Evolutionary conservation across 495 filamentous ascomycete species (phyloP).

Genomic region (Massariosphaeria phaeospora): DNA sequence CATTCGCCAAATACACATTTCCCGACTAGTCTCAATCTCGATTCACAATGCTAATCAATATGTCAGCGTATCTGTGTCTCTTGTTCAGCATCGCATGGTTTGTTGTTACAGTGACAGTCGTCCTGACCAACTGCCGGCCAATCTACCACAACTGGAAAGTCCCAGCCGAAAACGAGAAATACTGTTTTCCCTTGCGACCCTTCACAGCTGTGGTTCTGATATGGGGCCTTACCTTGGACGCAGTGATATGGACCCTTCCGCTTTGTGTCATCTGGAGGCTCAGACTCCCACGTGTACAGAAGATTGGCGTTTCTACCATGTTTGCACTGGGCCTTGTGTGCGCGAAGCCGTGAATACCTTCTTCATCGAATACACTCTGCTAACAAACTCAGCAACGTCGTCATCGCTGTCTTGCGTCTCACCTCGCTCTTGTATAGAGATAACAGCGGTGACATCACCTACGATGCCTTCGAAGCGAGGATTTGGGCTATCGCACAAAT

Average conservation of each 20-base stretch:
- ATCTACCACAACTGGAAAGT: conserved; percentile 13
- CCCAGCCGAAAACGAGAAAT: conserved; percentile 3
- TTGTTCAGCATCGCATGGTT: conserved; percentile 7
- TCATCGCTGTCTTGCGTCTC: conserved; percentile 12
- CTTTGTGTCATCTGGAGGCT: conserved; percentile 25
- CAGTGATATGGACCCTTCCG: conserved; percentile 17
- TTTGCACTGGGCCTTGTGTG: conserved; percentile 23
- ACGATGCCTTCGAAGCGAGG: conserved; percentile 1
- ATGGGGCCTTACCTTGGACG: conserved; percentile 9
- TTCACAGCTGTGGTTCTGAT: background rate
- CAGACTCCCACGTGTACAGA: conserved; percentile 15
- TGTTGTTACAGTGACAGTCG: background rate
- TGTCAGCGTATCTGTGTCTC: conserved; percentile 4
- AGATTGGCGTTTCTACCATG: conserved; percentile 16
- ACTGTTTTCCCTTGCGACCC: conserved; percentile 13
- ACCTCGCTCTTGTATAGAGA: background rate
- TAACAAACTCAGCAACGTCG: conserved; percentile 5
- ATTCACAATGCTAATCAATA: conserved; percentile 1
- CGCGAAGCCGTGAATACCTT: background rate
- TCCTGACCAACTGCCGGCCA: conserved; percentile 9
- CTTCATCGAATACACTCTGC: too few relatives aligned
- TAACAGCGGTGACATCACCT: conserved; percentile 1
- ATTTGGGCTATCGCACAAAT: conserved; percentile 22
- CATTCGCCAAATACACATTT: background rate
- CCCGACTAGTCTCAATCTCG: background rate